These are phyloP conservation scores for Naganishia randhawae DNA, from an alignment of 768 basidiomycete species.

Conservation along the genomic window DNA sequence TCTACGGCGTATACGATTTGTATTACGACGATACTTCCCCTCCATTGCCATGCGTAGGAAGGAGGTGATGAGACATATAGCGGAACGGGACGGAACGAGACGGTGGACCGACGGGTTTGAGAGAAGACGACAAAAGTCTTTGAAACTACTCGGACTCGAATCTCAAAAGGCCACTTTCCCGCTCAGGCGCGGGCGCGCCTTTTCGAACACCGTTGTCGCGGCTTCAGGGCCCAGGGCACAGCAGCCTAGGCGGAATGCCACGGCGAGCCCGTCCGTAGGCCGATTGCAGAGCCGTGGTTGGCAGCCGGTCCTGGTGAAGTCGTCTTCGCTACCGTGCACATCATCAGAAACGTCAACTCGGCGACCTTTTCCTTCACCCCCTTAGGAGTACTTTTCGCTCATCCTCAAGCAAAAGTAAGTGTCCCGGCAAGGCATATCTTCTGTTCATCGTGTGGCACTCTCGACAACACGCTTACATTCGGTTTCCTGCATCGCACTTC, in stretches of 20 bases:
- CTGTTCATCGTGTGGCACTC: background rate
- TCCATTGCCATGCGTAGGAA: too few relatives aligned
- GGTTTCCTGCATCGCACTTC: constrained; percentile 3
- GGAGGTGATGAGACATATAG: too few relatives aligned
- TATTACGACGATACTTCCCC: too few relatives aligned
- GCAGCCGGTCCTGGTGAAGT: constrained; percentile 11
- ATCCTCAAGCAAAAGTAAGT: constrained; percentile 25
- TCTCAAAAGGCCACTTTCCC: background rate
- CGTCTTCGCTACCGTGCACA: constrained; percentile 6
- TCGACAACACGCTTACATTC: background rate
- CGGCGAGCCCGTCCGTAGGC: constrained; percentile 1
- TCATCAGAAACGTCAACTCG: constrained; percentile 8
- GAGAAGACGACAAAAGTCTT: background rate
- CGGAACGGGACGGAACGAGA: too few relatives aligned
- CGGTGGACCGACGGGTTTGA: too few relatives aligned
- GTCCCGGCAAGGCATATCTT: background rate
- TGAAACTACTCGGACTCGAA: background rate
- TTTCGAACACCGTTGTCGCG: background rate
- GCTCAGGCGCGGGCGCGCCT: background rate
- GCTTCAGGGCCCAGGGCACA: background rate
- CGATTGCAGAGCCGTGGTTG: constrained; percentile 13
- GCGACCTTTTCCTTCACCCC: constrained; percentile 1
- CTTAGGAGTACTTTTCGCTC: constrained; percentile 16
- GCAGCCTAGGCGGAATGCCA: background rate
- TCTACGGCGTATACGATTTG: too few relatives aligned